Evolutionary conservation across 1,284 basidiomycete species (phyloP), one percentile per base, ranked within the genome.

Genomic region (Polyporus tsugae): DNA sequence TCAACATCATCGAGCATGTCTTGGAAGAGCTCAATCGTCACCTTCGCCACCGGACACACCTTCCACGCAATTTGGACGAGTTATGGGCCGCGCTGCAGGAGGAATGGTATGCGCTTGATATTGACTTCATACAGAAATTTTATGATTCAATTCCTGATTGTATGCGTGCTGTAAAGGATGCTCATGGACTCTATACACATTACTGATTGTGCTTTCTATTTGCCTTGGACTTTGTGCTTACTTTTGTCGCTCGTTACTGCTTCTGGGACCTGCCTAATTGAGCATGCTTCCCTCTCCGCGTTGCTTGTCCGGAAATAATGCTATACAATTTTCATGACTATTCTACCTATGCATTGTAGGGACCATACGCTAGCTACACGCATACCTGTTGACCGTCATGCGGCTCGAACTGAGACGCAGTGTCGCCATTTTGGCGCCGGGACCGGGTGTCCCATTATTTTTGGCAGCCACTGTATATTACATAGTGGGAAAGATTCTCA

Each of bases 1-100:
- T 82, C 66, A 82, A 81, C 72, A 64, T 64, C 42, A 64, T 64
- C 11, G 33, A 59, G 41, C 55, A 64, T 64, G 63, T 64, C 55
- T 64, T 42, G 41, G n/a, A 25, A 11, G 22, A 59, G 29, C 55
- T 64, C 4, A 42, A 64, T 11, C 6, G 17, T 22, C 41, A 55
- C 10, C 13, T 59, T 1, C 25, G 39, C 41, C 13, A 19, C 15
- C 39, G 55, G 5, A 36, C 36, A 17, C 33, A 25, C 29, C 55
- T 59, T 58, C 55, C 55, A 29, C 5, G 19, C 13, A 64, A 46
- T 35, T 13, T n/a, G 17, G 25, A 64, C 1, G 15, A 58, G n/a
- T 35, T 64, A 58, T 64, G 63, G 63, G 55, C 5, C 4, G 63
- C 42, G 19, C 33, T 64, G 41, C 53, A 59, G 39, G 39, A 64